Conservation (phyloP, 2,329 filamentous ascomycete species). For the Zelopaecilomyces penicillatus region DNA sequence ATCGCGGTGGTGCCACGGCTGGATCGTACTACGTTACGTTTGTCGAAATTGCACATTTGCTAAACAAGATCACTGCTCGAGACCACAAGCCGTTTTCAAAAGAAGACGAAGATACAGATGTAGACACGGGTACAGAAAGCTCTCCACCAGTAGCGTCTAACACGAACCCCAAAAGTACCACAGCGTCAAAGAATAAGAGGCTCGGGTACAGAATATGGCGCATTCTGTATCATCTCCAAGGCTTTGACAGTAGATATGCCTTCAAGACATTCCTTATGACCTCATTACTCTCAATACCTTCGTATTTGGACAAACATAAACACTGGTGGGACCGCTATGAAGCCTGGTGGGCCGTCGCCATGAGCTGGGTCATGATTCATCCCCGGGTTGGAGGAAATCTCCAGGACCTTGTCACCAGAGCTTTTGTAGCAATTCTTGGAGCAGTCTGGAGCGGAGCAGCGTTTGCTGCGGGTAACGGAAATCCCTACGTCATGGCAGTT, state of each 20-base stretch:
- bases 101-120: slow-evolving; percentile 13
- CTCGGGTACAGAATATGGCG: slow-evolving; percentile 41
- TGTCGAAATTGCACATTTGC: slow-evolving; percentile 32
- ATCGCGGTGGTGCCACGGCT: slow-evolving; percentile 49
- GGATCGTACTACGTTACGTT: slow-evolving; percentile 41
- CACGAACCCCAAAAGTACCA: slow-evolving; percentile 24
- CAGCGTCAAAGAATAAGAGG: slow-evolving; percentile 26
- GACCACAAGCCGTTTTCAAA: slow-evolving; percentile 26
- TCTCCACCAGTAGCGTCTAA: slow-evolving; percentile 19
- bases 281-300: slow-evolving; percentile 43
- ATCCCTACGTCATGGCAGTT: slow-evolving; percentile 45
- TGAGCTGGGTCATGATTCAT: slow-evolving; percentile 47
- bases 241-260: slow-evolving; percentile 49
- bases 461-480: slow-evolving; percentile 42
- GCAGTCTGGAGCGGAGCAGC: slow-evolving; percentile 47
- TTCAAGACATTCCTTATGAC: slow-evolving; percentile 47
- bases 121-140: slow-evolving; percentile 1
- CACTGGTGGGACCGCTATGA: slow-evolving; percentile 48
- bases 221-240: slow-evolving; percentile 43
- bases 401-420: slow-evolving; percentile 46
- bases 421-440: slow-evolving; percentile 40
- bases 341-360: slow-evolving; percentile 50
- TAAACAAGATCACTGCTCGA: slow-evolving; percentile 33
- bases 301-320: slow-evolving; percentile 37
- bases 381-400: slow-evolving; percentile 47